phyloP scores from a whole-genome alignment of 306 rosid genomes.

The Inga leiocalycina region DNA sequence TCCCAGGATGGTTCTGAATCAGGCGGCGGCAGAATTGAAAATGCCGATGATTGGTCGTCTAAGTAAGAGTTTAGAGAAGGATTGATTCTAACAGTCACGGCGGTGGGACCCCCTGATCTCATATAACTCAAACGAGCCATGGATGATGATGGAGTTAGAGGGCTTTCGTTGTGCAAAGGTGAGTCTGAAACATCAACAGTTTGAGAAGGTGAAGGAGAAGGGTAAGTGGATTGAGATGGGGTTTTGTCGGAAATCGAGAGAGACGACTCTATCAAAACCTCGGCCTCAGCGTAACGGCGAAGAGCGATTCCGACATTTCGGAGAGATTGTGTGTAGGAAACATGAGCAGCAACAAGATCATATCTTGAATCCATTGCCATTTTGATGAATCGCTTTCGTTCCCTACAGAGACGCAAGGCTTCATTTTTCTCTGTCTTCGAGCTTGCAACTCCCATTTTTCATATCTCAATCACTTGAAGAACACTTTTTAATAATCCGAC shows the following conservation, averaged over 20 bases:
- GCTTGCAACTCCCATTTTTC: slow-evolving; percentile 74
- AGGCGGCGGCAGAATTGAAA: slow-evolving; percentile 54
- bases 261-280: slow-evolving; percentile 77
- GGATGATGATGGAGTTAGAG: slow-evolving; percentile 45
- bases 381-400: slow-evolving; percentile 74
- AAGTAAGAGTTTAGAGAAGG: slow-evolving; percentile 43
- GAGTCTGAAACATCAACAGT: slow-evolving; percentile 69
- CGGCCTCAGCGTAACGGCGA: slow-evolving; percentile 83
- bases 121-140: slow-evolving; percentile 59
- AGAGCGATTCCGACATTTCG: slow-evolving; percentile 75
- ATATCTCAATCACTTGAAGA: slow-evolving; percentile 9
- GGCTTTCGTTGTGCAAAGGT: slow-evolving; percentile 60
- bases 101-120: slow-evolving; percentile 59
- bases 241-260: slow-evolving; percentile 82
- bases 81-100: slow-evolving; percentile 62
- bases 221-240: slow-evolving; percentile 86
- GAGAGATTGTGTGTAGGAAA: slow-evolving; percentile 76
- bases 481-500: slow-evolving; percentile 13
- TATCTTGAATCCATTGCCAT: slow-evolving; percentile 88
- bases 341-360: slow-evolving; percentile 84
- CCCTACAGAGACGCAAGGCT: slow-evolving; percentile 79
- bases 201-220: slow-evolving; percentile 72
- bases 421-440: slow-evolving; percentile 77
- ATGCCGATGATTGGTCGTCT: slow-evolving; percentile 58
- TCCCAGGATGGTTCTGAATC: slow-evolving; percentile 83